Evolutionary conservation across 139 green algal species (phyloP).

Genomic region (Micractinium conductrix): DNA sequence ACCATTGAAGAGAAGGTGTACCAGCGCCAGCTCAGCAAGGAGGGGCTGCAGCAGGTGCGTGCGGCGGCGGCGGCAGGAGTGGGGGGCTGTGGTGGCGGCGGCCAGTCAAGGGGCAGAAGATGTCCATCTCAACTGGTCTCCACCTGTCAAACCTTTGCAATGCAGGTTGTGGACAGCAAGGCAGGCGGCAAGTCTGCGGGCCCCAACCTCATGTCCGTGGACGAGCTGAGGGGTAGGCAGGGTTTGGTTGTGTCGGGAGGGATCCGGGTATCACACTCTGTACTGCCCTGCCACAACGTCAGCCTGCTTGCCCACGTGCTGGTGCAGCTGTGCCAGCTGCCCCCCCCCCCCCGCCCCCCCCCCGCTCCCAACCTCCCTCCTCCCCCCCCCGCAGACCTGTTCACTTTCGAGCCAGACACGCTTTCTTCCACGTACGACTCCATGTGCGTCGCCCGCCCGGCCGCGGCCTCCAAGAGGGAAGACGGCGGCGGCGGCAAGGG

Average conservation of each 20-base stretch:
- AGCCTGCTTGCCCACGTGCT: no score
- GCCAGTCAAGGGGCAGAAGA: no score
- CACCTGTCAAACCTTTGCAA: neutral
- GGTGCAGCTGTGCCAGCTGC: no score
- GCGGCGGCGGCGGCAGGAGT: neutral
- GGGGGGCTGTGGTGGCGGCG: no score
- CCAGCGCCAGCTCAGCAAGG: conserved; percentile 94
- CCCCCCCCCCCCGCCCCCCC: no score
- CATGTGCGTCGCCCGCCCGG: conserved; percentile 49
- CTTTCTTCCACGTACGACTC: conserved; percentile 86
- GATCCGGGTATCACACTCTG: no score
- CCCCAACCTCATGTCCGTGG: conserved; percentile 75
- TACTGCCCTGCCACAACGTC: no score
- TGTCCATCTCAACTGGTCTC: no score
- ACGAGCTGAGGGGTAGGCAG: conserved; percentile 93
- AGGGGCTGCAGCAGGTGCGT: conserved; percentile 77
- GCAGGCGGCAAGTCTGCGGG: conserved; percentile 13
- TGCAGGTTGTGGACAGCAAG: conserved; percentile 33
- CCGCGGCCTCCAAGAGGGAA: neutral
- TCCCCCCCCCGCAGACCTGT: no score
- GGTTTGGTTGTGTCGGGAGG: no score
- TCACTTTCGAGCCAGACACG: conserved; percentile 69
- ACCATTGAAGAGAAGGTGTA: conserved; percentile 99
- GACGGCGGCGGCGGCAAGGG: conserved; percentile 4
- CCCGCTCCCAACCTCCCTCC: no score